Evolutionary conservation across 1,284 basidiomycete species (phyloP), one percentile per base, ranked within the genome.

Genomic region (Fomes fomentarius): DNA sequence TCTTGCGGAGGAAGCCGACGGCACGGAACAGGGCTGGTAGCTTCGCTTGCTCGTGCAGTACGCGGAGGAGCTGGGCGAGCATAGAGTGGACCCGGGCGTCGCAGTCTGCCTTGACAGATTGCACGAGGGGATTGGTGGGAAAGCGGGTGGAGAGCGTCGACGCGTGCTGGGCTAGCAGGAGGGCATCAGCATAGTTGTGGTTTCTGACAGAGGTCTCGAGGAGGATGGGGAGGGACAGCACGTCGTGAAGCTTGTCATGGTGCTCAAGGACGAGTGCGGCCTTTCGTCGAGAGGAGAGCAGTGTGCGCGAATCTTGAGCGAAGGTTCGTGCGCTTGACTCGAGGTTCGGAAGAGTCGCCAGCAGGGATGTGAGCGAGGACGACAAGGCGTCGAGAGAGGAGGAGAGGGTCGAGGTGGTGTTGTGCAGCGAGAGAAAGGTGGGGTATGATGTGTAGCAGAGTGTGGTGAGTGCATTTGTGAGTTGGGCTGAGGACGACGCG

Each of bases 191-290:
- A 73, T 95, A 96, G 71, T 93, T 90, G 7, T 93, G 93, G 65
- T 94, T 94, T 22, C 93, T 82, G 12, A 96, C 89, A 64, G 94
- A 97, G 0, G 94, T 93, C 66, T 96, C 91, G 63, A 96, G 91
- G 24, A 98, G 81, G 45, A 90, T 77, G 5, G 95, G 94, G 45
- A 96, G 84, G 63, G 96, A 94, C 56, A 98, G 84, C 28, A 97
- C 75, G 68, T 97, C 94, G 61, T 91, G 82, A 51, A 98, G 83
- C 70, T 94, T 94, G 68, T 95, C 93, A 68, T 94, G 89, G 64
- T 96, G 90, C 63, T 96, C 93, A 55, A 93, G 83, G 11, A 97
- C 91, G 47, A 91, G 78, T 17, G 84, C 80, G 0, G 93, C 90
- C 61, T 87, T 87, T 49, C 82, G 78, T 21, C 94, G 81, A 44